Base-by-base conservation (phyloP, 106 monocot genomes). In the Cymbidium sinense region DNA sequence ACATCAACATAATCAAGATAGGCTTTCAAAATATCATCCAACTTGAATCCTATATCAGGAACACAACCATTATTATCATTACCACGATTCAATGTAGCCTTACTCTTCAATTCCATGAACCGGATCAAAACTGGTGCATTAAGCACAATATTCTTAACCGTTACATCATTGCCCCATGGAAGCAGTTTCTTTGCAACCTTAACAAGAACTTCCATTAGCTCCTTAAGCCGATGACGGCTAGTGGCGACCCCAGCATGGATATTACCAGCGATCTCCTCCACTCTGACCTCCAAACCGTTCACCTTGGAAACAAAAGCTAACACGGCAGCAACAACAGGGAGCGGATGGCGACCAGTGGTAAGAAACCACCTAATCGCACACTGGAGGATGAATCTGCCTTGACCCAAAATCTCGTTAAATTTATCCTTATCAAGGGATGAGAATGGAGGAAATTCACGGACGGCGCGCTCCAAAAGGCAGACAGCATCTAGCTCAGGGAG, bases 151-250 rank as follows among this genome's bases (percentile, higher is more conserved):
- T 96, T 96, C 83, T 85, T 89, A 9, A 70, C 74, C 7, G 77
- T 91, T 10, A 91, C 87, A 65, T 88, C 87, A 13, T 76, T 37
- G 0, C 95, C 95, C 95, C 93, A 91, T 0, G 95, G 95, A 28
- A 95, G 82, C 75, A 91, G 69, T 12, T 43, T 70, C 75, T 76
- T 84, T 0, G 95, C 86, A 35, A 81, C 95, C 47, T 61, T 75
- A 27, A 90, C 82, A 2, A 95, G 77, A 1, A 85, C 81, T 27
- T 82, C 80, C 19, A 75, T 39, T 43, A 95, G 76, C 77, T 93
- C 95, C 78, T 79, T 88, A 64, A 77, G 79, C 71, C 92, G 74
- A 50, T 44, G 35, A 64, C 76, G 77, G 78, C 85, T 82, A 0
- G 93, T 95, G n/a, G 70, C 1, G 21, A 84, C 70, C 0, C 70